Evolutionary conservation across 2,329 filamentous ascomycete species (phyloP).

Genomic region (Harringtonia lauricola): DNA sequence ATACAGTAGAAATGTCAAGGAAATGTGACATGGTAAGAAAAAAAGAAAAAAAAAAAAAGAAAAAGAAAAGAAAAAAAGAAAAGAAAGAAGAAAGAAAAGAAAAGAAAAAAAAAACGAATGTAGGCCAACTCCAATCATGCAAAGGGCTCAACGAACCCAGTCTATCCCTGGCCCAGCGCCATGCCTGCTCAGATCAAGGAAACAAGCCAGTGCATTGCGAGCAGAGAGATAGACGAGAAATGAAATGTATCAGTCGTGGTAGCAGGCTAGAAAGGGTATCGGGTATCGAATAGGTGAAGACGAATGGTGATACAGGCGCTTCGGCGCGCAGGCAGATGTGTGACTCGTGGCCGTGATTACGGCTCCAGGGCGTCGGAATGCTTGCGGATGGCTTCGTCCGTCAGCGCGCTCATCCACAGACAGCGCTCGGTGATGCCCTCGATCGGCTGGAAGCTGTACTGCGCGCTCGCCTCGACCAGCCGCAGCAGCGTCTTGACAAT

Average conservation of each 20-base stretch:
- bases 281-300: no score
- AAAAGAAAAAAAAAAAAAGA: background rate
- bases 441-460: constrained; percentile 63
- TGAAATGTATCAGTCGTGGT: no score
- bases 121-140: no score
- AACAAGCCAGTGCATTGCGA: no score
- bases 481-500: constrained; percentile 72
- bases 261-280: no score
- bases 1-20: background rate
- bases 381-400: constrained; percentile 60
- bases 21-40: constrained; percentile 5
- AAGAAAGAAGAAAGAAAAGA: background rate
- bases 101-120: background rate
- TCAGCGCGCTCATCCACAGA: constrained; percentile 72
- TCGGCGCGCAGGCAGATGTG: no score
- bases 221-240: no score
- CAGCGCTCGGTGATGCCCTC: constrained; percentile 70
- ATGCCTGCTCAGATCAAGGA: no score
- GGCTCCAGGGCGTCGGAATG: constrained; percentile 39
- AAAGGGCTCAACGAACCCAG: no score
- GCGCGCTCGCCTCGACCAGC: constrained; percentile 66
- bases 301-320: no score
- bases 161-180: no score
- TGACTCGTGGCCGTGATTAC: no score
- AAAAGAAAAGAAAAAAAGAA: background rate